Base-by-base conservation (phyloP, 495 filamentous ascomycete species). In the Tuber melanosporum region DNA sequence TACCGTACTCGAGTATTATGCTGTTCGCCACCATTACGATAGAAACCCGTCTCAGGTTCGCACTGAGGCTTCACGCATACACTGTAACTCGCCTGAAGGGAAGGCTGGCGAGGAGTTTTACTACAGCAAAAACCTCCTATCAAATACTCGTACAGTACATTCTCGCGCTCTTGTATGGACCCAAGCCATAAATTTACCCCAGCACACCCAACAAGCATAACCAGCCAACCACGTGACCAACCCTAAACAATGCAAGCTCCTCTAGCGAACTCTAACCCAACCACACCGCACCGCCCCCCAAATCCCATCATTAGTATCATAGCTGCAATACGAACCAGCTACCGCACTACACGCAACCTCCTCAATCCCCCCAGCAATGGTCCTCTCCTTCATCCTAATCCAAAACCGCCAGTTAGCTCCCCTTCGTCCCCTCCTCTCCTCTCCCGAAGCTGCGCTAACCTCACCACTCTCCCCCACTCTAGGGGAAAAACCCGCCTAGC, bases 401-500 rank as follows among this genome's bases (percentile, higher is more conserved):
- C 95, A 98, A 83, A 98, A 98, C 86, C 91, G 95, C 79, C 95
- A 98, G 94, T 97, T 83, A 77, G 90, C 87, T 43, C 39, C 57
- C 22, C 62, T 14, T 19, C 62, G n/a, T 70, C n/a, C 22, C 62
- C n/a, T 70, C n/a, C 41, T 20, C 77, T 4, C 71, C 15, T 36
- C 39, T 41, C 39, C 39, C 39, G 4, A 69, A 70, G 47, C 83
- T 85, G 71, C 84, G 62, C 44, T 22, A n/a, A 66, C 42, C 26
- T 70, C 32, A 32, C 17, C 42, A 77, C 62, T 36, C n/a, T 72
- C 71, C 19, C 6, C 47, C 19, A 79, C 73, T 57, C 46, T 85
- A 98, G 95, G 89, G 95, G 95, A 85, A 99, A 99, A 87, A 99
- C 95, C 81, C 92, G 95, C 49, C 90, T 99, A 74, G 95, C 95